These are phyloP conservation scores for Seminavis robusta DNA, from an alignment of 108 stramenopile species.

Conservation along the genomic window DNA sequence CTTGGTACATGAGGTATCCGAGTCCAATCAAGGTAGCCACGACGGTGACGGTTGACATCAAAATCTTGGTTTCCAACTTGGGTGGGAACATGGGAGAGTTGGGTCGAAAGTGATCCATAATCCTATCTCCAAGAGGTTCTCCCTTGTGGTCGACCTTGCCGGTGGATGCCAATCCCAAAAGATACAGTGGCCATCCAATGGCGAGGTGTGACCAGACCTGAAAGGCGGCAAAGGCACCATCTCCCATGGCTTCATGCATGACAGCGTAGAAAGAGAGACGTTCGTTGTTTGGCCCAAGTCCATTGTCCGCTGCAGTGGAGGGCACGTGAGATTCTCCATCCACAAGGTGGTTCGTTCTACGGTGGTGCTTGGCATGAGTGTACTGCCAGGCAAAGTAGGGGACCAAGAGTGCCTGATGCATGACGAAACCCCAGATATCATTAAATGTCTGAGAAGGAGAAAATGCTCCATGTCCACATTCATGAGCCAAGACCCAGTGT, in stretches of 20 bases:
- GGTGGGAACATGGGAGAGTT: slow-evolving; percentile 88
- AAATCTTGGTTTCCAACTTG: slow-evolving; percentile 78
- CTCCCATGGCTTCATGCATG: slow-evolving; percentile 85
- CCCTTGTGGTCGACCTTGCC: slow-evolving; percentile 74
- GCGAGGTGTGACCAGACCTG: slow-evolving; percentile 86
- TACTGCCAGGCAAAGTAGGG: slow-evolving; percentile 99
- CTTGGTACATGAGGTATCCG: slow-evolving; percentile 32
- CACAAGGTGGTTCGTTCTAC: slow-evolving; percentile 92
- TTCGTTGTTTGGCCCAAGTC: slow-evolving; percentile 59
- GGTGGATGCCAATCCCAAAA: slow-evolving; percentile 82
- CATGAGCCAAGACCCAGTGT: slow-evolving; percentile 99
- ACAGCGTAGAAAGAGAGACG: slow-evolving; percentile 66
- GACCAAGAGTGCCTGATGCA: slow-evolving; percentile 96
- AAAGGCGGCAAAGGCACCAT: slow-evolving; percentile 86
- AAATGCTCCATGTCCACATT: slow-evolving; percentile 99
- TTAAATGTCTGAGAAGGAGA: slow-evolving; percentile 89
- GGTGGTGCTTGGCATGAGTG: slow-evolving; percentile 98
- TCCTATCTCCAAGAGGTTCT: slow-evolving; percentile 53
- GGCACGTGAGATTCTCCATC: slow-evolving; percentile 95
- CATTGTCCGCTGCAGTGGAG: slow-evolving; percentile 68
- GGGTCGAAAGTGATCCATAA: slow-evolving; percentile 83
- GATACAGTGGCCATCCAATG: slow-evolving; percentile 88
- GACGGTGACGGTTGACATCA: slow-evolving; percentile 69
- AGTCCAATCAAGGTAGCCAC: slow-evolving; percentile 53
- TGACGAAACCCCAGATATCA: slow-evolving; percentile 91